Evolutionary conservation across 306 rosid genomes (phyloP).

Genomic region (Lathyrus aphaca): DNA sequence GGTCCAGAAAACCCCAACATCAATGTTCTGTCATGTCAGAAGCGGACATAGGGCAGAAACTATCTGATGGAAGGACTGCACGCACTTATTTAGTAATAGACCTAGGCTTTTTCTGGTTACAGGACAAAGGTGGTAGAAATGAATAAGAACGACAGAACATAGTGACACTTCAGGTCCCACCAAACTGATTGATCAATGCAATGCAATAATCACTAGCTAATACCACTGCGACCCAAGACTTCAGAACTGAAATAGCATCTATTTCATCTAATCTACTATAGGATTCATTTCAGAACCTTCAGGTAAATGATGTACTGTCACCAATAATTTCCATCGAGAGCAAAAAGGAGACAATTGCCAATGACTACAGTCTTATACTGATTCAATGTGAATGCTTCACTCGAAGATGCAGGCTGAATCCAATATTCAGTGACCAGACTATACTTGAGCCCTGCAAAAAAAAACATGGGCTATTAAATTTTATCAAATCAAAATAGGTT

Average conservation of each 20-base stretch:
- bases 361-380: slow-evolving; percentile 51
- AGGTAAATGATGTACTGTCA: slow-evolving; percentile 42
- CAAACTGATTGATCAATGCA: slow-evolving; percentile 45
- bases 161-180: slow-evolving; percentile 53
- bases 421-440: slow-evolving; percentile 49
- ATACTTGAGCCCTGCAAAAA: slow-evolving; percentile 62
- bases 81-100: slow-evolving; percentile 71
- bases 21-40: slow-evolving; percentile 62
- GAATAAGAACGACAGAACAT: slow-evolving; percentile 64
- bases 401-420: slow-evolving; percentile 61
- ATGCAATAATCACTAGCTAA: slow-evolving; percentile 43
- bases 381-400: slow-evolving; percentile 51
- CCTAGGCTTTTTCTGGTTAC: slow-evolving; percentile 49
- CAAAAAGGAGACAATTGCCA: slow-evolving; percentile 44
- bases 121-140: slow-evolving; percentile 44
- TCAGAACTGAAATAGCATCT: slow-evolving; percentile 47
- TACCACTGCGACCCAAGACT: slow-evolving; percentile 50
- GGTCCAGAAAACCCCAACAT: slow-evolving; percentile 71
- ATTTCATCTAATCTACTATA: slow-evolving; percentile 55
- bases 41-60: slow-evolving; percentile 62
- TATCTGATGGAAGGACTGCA: slow-evolving; percentile 67
- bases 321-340: slow-evolving; percentile 60
- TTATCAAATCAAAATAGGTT: neutral
- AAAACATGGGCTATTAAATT: slow-evolving; percentile 25
- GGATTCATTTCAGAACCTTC: slow-evolving; percentile 52